These are phyloP conservation scores for Lodderomyces jiufengensis DNA, from an alignment of 1,139 yeast genomes.

Conservation along the genomic window DNA sequence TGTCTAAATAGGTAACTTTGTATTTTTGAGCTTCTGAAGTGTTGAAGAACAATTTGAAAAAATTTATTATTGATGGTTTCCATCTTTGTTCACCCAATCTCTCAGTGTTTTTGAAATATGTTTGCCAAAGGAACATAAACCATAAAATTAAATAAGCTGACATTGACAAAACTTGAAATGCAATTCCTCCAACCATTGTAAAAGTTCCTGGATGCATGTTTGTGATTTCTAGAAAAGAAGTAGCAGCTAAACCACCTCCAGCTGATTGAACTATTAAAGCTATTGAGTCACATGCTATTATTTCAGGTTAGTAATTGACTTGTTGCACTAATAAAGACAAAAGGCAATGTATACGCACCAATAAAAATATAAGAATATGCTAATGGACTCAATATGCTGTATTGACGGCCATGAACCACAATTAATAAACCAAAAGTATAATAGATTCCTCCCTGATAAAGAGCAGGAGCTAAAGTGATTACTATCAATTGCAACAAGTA, in stretches of 20 bases:
- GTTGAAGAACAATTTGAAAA: conserved; percentile 23
- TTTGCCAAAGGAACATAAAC: conserved; percentile 45
- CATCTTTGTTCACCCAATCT: neutral
- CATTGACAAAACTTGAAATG: conserved; percentile 74
- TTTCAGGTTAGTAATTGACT: too few species aligned
- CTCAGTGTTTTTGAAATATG: conserved; percentile 25
- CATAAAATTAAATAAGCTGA: conserved; percentile 54
- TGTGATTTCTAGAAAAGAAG: conserved; percentile 35
- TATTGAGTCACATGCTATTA: conserved; percentile 58
- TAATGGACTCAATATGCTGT: conserved; percentile 65
- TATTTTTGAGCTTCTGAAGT: conserved; percentile 18
- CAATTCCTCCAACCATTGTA: conserved; percentile 78
- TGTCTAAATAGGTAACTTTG: conserved; percentile 21
- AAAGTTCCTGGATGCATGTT: conserved; percentile 54
- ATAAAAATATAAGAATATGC: conserved; percentile 67
- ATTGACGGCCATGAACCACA: conserved; percentile 61
- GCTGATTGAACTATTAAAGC: conserved; percentile 74
- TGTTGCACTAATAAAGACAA: too few species aligned
- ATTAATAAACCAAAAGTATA: conserved; percentile 68
- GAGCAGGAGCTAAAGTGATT: conserved; percentile 80
- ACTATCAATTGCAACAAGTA: conserved; percentile 65
- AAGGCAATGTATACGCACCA: too few species aligned
- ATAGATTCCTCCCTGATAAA: conserved; percentile 83
- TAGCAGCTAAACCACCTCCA: conserved; percentile 77
- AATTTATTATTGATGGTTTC: conserved; percentile 20